These are phyloP conservation scores for Pseudocercospora vitis DNA, from an alignment of 2,329 filamentous ascomycete genomes.

Conservation along the genomic window DNA sequence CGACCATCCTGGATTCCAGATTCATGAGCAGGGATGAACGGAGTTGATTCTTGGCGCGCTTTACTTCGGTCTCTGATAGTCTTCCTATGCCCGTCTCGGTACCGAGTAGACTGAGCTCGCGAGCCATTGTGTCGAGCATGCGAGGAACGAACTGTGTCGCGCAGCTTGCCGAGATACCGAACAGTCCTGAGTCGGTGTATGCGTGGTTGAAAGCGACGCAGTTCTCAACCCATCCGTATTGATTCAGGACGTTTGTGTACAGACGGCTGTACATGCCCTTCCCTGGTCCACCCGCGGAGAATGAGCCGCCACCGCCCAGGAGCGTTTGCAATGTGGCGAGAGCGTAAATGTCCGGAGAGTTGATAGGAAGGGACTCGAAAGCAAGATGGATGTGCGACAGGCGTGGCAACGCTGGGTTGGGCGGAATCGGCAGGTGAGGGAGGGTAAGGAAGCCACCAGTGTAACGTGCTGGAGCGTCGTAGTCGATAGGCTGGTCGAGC, in stretches of 20 bases:
- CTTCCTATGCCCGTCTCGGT: constrained; percentile 71
- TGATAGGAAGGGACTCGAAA: constrained; percentile 91
- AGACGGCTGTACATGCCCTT: constrained; percentile 99
- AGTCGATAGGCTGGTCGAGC: constrained; percentile 53
- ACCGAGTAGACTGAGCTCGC: constrained; percentile 77
- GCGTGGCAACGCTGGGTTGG: constrained; percentile 73
- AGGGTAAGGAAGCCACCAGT: constrained; percentile 91
- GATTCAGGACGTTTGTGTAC: constrained; percentile 97
- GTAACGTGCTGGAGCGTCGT: constrained; percentile 71
- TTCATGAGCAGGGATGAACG: constrained; percentile 92
- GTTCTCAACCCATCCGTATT: constrained; percentile 95
- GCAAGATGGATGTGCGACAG: constrained; percentile 93
- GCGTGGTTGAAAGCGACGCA: constrained; percentile 97
- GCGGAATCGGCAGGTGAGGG: constrained; percentile 73
- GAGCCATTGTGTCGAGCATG: constrained; percentile 95
- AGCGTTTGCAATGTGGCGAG: constrained; percentile 93
- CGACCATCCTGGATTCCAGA: constrained; percentile 93
- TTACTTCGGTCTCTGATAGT: constrained; percentile 74
- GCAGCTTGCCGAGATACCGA: constrained; percentile 88
- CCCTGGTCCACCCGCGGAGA: constrained; percentile 91
- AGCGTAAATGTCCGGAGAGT: constrained; percentile 90
- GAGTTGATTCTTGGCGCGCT: constrained; percentile 94
- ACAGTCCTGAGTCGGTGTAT: constrained; percentile 92
- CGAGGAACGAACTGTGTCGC: constrained; percentile 71
- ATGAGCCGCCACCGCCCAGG: constrained; percentile 91